Evolutionary conservation across 169 alveolate genomes (phyloP).

Genomic region (Perkinsus chesapeaki): DNA sequence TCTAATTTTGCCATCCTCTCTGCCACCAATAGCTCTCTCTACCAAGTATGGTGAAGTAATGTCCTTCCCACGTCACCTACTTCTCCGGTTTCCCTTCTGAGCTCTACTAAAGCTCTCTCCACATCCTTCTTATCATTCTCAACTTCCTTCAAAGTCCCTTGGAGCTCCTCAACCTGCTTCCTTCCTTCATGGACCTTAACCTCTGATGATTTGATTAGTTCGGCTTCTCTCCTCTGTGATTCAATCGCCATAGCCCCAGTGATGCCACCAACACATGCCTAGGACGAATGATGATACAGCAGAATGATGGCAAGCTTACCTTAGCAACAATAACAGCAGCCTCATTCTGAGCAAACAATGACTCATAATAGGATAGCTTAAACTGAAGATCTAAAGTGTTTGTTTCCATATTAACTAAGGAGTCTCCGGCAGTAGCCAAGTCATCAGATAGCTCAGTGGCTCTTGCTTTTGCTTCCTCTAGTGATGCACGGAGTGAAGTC

Average conservation of each 20-base stretch:
- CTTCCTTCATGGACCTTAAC: neutral
- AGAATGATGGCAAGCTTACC: neutral
- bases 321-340: neutral
- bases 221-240: neutral
- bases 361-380: neutral
- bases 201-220: neutral
- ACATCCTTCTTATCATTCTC: neutral
- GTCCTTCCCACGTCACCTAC: neutral
- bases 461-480: neutral
- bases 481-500: neutral
- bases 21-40: neutral
- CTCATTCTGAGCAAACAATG: neutral
- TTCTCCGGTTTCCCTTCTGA: neutral
- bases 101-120: too few species aligned
- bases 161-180: neutral
- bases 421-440: neutral
- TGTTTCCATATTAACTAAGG: neutral
- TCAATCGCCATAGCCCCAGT: neutral
- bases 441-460: neutral
- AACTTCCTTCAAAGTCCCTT: neutral
- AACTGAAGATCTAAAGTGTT: neutral
- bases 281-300: neutral
- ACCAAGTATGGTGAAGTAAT: neutral
- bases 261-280: neutral
- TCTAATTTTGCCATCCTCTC: neutral